These are phyloP conservation scores for Biscogniauxia mediterranea DNA, from an alignment of 2,329 filamentous ascomycete genomes.

Conservation along the genomic window DNA sequence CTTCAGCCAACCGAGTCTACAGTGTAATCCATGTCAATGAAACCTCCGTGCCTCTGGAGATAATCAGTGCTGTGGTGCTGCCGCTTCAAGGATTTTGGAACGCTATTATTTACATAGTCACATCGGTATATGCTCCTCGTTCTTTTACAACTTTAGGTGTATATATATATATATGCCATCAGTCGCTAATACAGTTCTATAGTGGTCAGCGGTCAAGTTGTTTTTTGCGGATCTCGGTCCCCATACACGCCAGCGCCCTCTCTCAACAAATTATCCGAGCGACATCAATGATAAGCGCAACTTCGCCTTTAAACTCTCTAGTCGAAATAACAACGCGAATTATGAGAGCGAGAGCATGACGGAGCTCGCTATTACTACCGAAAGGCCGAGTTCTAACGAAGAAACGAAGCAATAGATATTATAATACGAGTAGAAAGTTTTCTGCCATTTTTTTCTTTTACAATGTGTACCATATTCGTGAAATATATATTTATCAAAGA, in stretches of 20 bases:
- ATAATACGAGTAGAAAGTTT: neutral
- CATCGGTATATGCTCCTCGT: slow-evolving; percentile 42
- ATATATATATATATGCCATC: neutral
- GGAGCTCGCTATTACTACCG: slow-evolving; percentile 41
- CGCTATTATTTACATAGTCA: slow-evolving; percentile 70
- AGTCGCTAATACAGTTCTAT: neutral
- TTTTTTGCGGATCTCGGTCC: slow-evolving; percentile 40
- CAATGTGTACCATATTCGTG: neutral
- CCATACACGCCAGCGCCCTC: slow-evolving; percentile 23
- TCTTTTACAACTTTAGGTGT: neutral
- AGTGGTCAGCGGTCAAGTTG: slow-evolving; percentile 57
- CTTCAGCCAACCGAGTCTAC: slow-evolving; percentile 74
- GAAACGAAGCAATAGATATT: slow-evolving; percentile 8
- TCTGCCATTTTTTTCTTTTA: neutral
- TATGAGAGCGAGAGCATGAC: slow-evolving; percentile 52
- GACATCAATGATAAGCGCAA: slow-evolving; percentile 23
- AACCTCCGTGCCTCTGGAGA: slow-evolving; percentile 59
- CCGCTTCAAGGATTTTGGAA: slow-evolving; percentile 87
- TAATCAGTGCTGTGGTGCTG: slow-evolving; percentile 70
- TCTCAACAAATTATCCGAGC: slow-evolving; percentile 18
- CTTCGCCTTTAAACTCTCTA: slow-evolving; percentile 34
- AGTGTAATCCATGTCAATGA: slow-evolving; percentile 57
- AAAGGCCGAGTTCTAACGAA: slow-evolving; percentile 38
- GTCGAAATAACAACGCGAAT: slow-evolving; percentile 33
- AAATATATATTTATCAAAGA: neutral